phyloP scores from a whole-genome alignment of 1,284 basidiomycete genomes.

The Sporisorium iseilematis-ciliati region DNA sequence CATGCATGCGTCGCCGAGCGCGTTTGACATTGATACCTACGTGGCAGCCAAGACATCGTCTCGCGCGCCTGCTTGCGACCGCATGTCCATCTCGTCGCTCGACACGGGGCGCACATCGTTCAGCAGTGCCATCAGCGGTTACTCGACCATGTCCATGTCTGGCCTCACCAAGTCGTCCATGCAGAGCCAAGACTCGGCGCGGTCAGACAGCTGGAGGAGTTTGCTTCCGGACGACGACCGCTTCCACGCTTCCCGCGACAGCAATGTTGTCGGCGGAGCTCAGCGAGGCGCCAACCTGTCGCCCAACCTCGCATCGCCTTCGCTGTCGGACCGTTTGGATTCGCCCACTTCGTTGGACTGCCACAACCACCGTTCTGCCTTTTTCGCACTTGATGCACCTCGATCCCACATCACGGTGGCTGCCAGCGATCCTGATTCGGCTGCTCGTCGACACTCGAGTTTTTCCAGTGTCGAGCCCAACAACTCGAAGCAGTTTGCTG shows the following conservation, averaged over 20 bases:
- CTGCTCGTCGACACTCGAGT: constrained; percentile 48
- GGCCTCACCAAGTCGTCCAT: constrained; percentile 15
- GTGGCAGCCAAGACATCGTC: constrained; percentile 32
- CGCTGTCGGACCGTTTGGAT: constrained; percentile 37
- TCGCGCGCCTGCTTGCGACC: constrained; percentile 15
- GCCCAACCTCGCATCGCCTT: constrained; percentile 27
- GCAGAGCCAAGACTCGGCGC: constrained; percentile 16
- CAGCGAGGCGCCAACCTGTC: constrained; percentile 11
- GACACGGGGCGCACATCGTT: constrained; percentile 44
- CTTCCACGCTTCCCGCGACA: constrained; percentile 29
- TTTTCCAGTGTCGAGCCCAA: constrained; percentile 50
- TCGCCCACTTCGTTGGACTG: constrained; percentile 31
- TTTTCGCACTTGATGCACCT: constrained; percentile 28
- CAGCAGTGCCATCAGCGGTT: constrained; percentile 46
- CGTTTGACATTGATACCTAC: constrained; percentile 30
- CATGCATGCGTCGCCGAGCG: constrained; percentile 14
- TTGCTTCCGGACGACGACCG: constrained; percentile 47
- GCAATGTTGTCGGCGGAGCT: background rate
- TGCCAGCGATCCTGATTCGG: constrained; percentile 9
- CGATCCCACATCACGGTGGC: background rate
- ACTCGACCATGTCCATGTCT: constrained; percentile 45
- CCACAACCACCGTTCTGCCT: constrained; percentile 34
- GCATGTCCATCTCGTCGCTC: constrained; percentile 27
- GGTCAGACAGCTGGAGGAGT: constrained; percentile 50
- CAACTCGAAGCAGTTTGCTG: constrained; percentile 29